Evolutionary conservation across 768 basidiomycete species (phyloP).

Genomic region (Leccinellum rugosiceps): DNA sequence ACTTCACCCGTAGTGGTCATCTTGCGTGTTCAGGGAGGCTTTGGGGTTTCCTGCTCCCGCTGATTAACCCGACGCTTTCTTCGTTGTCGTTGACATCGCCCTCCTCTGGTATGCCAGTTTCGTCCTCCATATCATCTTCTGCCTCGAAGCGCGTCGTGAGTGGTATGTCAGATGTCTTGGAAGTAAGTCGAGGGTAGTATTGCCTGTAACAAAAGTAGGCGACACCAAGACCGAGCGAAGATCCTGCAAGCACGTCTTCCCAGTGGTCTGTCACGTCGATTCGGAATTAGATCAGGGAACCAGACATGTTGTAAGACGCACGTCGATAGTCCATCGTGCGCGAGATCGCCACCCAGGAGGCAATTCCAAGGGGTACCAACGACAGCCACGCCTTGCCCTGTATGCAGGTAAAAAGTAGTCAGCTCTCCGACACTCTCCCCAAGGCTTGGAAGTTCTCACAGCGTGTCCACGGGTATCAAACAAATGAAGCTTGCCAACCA

Average conservation of each 20-base stretch:
- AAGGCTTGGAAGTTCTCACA: conserved; percentile 34
- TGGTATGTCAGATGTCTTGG: conserved; percentile 58
- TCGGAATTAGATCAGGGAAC: not conserved
- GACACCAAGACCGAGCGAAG: conserved; percentile 65
- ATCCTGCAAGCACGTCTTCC: conserved; percentile 84
- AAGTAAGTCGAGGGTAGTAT: conserved; percentile 68
- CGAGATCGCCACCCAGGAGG: conserved; percentile 70
- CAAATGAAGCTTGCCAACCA: conserved; percentile 87
- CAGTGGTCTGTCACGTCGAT: conserved; percentile 66
- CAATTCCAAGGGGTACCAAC: conserved; percentile 69
- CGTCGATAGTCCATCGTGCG: conserved; percentile 94
- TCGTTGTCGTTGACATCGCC: conserved; percentile 13
- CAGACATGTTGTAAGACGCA: conserved; percentile 34
- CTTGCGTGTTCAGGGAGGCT: not conserved
- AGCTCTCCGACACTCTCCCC: not conserved
- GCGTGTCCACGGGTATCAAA: conserved; percentile 79
- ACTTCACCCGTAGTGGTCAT: not conserved
- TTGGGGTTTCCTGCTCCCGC: conserved; percentile 12
- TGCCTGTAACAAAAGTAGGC: conserved; percentile 79
- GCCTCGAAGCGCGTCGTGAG: conserved; percentile 61
- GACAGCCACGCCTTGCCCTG: conserved; percentile 81
- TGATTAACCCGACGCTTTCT: conserved; percentile 17
- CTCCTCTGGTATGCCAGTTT: conserved; percentile 2
- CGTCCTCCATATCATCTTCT: conserved; percentile 1
- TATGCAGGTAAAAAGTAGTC: not conserved